A percentile compares a stretch with the other conserved stretches of the same genome.
phyloP scores from a whole-genome alignment of 306 rosid genomes.

The Pachyrhizus erosus region DNA sequence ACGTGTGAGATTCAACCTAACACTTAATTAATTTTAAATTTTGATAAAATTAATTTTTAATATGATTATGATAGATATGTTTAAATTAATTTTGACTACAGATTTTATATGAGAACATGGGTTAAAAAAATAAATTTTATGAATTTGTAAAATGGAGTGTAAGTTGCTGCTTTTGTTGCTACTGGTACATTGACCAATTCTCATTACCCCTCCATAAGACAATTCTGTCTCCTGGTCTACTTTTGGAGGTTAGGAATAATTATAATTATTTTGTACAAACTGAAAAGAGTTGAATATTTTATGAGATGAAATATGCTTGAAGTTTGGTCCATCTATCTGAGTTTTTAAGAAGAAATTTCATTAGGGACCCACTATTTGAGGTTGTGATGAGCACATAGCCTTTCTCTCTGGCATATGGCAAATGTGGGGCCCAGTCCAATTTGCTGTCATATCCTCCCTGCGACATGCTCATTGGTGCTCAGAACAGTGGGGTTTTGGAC shows the following conservation, averaged over 20 bases:
- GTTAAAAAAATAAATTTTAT: not conserved
- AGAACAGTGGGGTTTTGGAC: conserved; percentile 26
- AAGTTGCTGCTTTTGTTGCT: not conserved
- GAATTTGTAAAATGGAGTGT: not conserved
- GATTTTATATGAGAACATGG: not conserved
- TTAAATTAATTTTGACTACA: not conserved
- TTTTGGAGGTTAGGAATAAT: not conserved
- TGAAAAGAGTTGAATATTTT: not conserved
- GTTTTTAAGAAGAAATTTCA: not conserved
- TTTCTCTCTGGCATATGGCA: not conserved
- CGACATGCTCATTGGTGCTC: conserved; percentile 4
- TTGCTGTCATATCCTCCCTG: conserved; percentile 5
- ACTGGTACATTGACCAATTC: too few relatives aligned
- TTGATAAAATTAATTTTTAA: not conserved
- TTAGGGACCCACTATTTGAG: conserved; percentile 29
- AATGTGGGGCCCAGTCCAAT: conserved; percentile 33
- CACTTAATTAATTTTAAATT: not conserved
- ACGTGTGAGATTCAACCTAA: not conserved
- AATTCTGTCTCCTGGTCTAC: not conserved
- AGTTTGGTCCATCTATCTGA: not conserved
- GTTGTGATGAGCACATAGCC: conserved; percentile 8
- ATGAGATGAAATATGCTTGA: not conserved
- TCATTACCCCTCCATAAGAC: not conserved
- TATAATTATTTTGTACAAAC: not conserved
- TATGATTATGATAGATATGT: not conserved